Evolutionary conservation across 1,284 basidiomycete species (phyloP).

Genomic region (Sporisorium scitamineum): DNA sequence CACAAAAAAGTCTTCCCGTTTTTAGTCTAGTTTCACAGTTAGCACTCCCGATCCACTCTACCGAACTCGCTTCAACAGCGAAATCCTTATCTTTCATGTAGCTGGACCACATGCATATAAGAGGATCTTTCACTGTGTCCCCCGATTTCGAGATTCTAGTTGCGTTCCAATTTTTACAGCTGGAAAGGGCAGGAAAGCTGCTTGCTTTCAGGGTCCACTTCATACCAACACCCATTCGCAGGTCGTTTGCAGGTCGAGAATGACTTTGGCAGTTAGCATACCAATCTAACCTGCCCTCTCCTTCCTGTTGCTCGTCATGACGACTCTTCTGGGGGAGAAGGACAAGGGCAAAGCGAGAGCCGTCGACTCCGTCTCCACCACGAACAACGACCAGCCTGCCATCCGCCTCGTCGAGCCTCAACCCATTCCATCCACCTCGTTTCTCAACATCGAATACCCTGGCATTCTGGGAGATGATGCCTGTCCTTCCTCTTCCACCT

Average conservation of each 20-base stretch:
- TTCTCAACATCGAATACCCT: conserved; percentile 63
- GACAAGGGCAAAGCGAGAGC: conserved; percentile 34
- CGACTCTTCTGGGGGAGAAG: not conserved
- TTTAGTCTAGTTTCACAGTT: too few relatives aligned
- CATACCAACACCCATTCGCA: not conserved
- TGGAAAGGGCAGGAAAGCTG: not conserved
- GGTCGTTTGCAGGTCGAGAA: not conserved
- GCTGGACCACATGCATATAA: too few relatives aligned
- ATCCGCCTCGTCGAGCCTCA: conserved; percentile 22
- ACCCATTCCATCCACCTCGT: conserved; percentile 40
- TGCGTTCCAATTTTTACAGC: too few relatives aligned
- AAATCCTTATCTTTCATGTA: too few relatives aligned
- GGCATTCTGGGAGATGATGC: conserved; percentile 35
- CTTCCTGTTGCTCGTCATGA: conserved; percentile 1
- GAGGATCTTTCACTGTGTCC: too few relatives aligned
- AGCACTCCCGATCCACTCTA: not conserved
- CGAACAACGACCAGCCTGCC: not conserved
- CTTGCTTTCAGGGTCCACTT: conserved; percentile 18
- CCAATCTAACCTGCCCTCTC: not conserved
- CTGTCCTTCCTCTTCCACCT: not conserved
- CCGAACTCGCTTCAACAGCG: too few relatives aligned
- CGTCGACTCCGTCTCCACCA: conserved; percentile 1
- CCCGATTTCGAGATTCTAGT: too few relatives aligned
- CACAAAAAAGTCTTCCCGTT: too few relatives aligned
- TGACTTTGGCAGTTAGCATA: not conserved